Conservation (phyloP, 176 grass and related monocot genomes). For the Eremochloa ophiuroides region DNA sequence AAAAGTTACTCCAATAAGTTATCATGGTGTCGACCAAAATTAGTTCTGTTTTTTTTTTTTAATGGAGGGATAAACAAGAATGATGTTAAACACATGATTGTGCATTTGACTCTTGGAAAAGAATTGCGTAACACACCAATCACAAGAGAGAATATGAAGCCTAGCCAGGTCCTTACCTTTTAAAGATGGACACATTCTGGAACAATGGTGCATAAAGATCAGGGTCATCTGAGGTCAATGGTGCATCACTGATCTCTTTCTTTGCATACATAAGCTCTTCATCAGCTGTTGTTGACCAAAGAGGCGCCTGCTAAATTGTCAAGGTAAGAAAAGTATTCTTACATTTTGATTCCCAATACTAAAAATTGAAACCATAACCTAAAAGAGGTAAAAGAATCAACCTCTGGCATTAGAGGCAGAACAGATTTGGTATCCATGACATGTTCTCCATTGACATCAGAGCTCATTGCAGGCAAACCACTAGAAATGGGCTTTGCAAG, state of each 20-base stretch:
- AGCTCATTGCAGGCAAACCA: slow-evolving; percentile 26
- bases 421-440: background rate
- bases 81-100: background rate
- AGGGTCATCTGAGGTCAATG: slow-evolving; percentile 45
- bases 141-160: slow-evolving; percentile 1
- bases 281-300: slow-evolving; percentile 61
- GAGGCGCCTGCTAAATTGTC: slow-evolving; percentile 36
- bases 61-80: background rate
- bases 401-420: slow-evolving; percentile 29
- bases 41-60: slow-evolving; percentile 7
- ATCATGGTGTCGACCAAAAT: background rate
- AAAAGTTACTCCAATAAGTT: background rate
- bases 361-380: background rate
- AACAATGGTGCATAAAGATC: slow-evolving; percentile 69
- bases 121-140: background rate
- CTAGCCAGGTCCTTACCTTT: slow-evolving; percentile 40
- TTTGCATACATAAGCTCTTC: slow-evolving; percentile 76
- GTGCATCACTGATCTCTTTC: slow-evolving; percentile 48
- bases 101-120: background rate
- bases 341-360: background rate
- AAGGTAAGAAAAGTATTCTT: background rate
- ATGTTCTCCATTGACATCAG: slow-evolving; percentile 21
- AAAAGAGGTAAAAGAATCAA: slow-evolving; percentile 23
- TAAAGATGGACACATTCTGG: slow-evolving; percentile 62
- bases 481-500: slow-evolving; percentile 50